Evolutionary conservation across 345 rosid species (phyloP).

Genomic region (Excoecaria cochinchinensis): DNA sequence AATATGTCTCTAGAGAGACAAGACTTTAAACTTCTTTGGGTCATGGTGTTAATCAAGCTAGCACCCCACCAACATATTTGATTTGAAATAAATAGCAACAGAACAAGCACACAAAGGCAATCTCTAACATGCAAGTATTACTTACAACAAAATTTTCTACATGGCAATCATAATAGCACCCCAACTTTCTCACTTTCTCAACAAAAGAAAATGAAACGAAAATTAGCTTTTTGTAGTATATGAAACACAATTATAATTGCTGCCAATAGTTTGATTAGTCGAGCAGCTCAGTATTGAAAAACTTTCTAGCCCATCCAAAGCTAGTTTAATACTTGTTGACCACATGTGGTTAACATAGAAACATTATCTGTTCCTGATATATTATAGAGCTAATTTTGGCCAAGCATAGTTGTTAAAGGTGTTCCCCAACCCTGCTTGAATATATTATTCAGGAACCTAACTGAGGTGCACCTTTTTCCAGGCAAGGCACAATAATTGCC

Average conservation of each 20-base stretch:
- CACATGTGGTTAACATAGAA: not conserved
- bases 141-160: not conserved
- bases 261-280: not conserved
- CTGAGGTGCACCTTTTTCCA: not conserved
- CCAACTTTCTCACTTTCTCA: not conserved
- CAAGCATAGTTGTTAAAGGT: not conserved
- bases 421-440: too few species aligned
- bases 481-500: too few species aligned
- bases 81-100: not conserved
- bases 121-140: not conserved
- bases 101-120: not conserved
- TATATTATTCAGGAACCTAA: not conserved
- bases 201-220: not conserved
- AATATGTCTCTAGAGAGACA: too few species aligned
- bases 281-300: not conserved
- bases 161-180: not conserved
- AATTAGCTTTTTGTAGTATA: not conserved
- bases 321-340: too few species aligned
- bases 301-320: not conserved
- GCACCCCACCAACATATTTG: not conserved
- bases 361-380: not conserved
- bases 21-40: not conserved
- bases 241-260: not conserved
- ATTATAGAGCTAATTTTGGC: not conserved
- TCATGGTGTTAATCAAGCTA: not conserved